Percentiles rank a stretch among this genome's conserved stretches.
phyloP scores from a whole-genome alignment of 129 eudicot species.

The Scalesia atractyloides region DNA sequence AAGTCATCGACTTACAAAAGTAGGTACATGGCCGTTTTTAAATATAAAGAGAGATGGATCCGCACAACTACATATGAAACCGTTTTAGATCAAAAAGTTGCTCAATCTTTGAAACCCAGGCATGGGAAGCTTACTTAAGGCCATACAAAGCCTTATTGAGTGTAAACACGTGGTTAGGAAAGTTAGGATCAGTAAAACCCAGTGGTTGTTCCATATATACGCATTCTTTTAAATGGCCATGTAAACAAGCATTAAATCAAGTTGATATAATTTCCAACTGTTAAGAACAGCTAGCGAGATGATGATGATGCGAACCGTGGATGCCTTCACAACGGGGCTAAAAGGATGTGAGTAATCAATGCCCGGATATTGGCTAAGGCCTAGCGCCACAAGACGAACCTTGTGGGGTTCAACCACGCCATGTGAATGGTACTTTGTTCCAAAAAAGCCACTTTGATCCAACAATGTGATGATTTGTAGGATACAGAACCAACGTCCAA shows the following conservation, averaged over 20 bases:
- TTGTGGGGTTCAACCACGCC: not conserved
- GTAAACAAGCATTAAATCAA: too few species aligned
- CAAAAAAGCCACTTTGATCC: not conserved
- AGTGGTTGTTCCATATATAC: too few species aligned
- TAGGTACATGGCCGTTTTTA: not conserved
- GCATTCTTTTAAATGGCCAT: too few species aligned
- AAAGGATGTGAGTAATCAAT: not conserved
- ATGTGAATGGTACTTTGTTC: not conserved
- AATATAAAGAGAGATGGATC: not conserved
- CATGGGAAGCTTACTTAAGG: too few species aligned
- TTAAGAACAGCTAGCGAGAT: not conserved
- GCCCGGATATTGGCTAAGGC: not conserved
- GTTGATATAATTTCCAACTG: too few species aligned
- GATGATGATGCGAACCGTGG: not conserved
- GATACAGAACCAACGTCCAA: not conserved
- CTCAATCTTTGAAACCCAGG: too few species aligned
- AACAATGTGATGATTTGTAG: too few species aligned
- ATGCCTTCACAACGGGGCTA: not conserved
- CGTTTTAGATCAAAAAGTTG: too few species aligned
- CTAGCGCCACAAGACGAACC: not conserved
- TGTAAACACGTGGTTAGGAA: too few species aligned
- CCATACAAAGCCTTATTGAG: too few species aligned
- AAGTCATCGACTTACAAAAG: too few species aligned
- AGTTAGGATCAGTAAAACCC: too few species aligned
- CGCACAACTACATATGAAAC: not conserved